Base-by-base conservation (phyloP, 2,329 filamentous ascomycete genomes). In the Xylaria sp. region DNA sequence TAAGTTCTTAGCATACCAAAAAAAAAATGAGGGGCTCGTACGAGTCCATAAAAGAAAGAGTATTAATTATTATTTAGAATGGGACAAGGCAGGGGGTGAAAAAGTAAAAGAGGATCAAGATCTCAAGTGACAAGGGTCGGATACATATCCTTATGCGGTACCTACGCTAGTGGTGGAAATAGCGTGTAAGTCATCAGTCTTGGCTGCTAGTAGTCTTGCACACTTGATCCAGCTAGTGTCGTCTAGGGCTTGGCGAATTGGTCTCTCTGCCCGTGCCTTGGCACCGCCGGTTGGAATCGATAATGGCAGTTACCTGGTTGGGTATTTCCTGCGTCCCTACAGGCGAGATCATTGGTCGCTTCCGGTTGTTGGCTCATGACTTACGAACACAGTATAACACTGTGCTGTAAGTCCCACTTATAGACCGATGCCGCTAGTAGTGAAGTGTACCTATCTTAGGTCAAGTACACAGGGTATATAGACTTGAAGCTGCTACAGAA, bases 231-330 rank as follows among this genome's bases (percentile, higher is more conserved):
- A 9, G 20, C 9, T 25, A 25, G 20, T 49, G 3, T n/a, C 20
- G 43, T 20, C 31, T 39, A 41, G 46, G 58, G 49, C 31, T 61
- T 25, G 36, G 15, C 23, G 39, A 46, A 46, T 18, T 13, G 48
- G 49, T 28, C 23, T 52, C 12, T 52, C 4, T 52, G 28, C 51
- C 20, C 12, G 2, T 49, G 46, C 20, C 46, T 49, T 49, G 46
- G 46, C 46, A 49, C 8, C 20, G 46, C 46, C 20, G 6, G 48
- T 63, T 49, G 36, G 54, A 64, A 41, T 64, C 33, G 61, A 56
- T 48, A 61, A 49, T 63, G 39, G 56, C 52, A 71, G 48, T 70
- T 70, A 67, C 63, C 65, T 28, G 58, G 64, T 66, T 69, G 64
- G 62, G 65, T 54, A 70, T 64, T 59, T 59, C 23, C 28, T 67